Evolutionary conservation across 371 early-diverging fungal genomes (phyloP), one percentile per base, ranked within the genome.

Genomic region (Mucor lusitanicus): DNA sequence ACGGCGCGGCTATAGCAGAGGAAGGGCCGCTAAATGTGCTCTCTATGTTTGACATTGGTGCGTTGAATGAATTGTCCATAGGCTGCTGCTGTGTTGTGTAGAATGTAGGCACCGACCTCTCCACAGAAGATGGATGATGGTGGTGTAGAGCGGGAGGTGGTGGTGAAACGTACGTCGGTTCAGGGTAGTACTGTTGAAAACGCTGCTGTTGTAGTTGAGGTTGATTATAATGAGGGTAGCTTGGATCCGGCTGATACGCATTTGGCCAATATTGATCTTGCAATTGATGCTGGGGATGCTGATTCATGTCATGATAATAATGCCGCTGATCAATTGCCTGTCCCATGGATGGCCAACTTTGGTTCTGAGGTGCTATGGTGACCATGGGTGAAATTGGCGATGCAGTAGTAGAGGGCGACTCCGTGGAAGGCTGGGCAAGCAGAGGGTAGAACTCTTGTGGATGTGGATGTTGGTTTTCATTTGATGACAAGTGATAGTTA

Each of bases 401-500:
- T 21, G 59, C 28, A 6, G 44, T 57, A 3, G 64, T 55, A 17
- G 57, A 42, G 5, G 55, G 55, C 1, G 56, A 56, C 28, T 42
- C 56, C 19, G 56, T 15, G 8, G 54, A 7, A 15, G 27, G 23
- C 9, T 40, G 27, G 21, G 19, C 33, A n/a, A 28, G 1, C 19
- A 30, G 0, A 42, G 21, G 19, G 35, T 59, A 39, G 11, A 48
- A 15, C 46, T 48, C 11, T 40, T 50, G 54, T 57, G 13, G 28
- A 15, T 57, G 57, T 57, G 15, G 40, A 44, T 44, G 33, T 33
- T 42, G 32, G 35, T 17, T 27, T 53, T 53, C 53, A 53, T 53
- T 53, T 25, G 53, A 27, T 46, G 25, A 58, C 27, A 57, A 56
- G 56, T 64, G 59, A 65, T 58, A 27, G 8, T 44, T 21, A 59